Evolutionary conservation across 345 rosid genomes (phyloP).

Genomic region (Populus simonii): DNA sequence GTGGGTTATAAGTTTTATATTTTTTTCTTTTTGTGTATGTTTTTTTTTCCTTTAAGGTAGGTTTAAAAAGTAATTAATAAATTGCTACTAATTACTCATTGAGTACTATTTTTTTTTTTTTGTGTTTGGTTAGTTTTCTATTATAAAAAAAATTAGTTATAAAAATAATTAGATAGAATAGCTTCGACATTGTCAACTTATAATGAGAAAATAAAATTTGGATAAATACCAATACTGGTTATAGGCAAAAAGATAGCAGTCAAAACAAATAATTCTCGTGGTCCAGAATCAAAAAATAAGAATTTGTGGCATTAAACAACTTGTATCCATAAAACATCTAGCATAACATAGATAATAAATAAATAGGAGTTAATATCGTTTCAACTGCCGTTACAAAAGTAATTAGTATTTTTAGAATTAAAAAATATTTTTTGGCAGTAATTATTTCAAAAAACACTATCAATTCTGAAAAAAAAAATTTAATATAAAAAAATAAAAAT

Average conservation of each 20-base stretch:
- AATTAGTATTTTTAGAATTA: background rate
- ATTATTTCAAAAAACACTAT: background rate
- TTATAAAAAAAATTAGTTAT: background rate
- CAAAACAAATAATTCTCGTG: too few relatives aligned
- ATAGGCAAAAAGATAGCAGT: too few relatives aligned
- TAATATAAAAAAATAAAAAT: background rate
- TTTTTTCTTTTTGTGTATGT: too few relatives aligned
- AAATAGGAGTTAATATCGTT: background rate
- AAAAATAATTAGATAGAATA: background rate
- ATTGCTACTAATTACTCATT: too few relatives aligned
- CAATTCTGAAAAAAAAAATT: background rate
- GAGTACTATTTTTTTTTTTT: too few relatives aligned
- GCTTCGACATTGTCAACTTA: background rate
- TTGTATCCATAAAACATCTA: background rate
- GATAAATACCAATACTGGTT: background rate
- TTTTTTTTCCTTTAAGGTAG: too few relatives aligned
- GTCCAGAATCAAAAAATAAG: too few relatives aligned
- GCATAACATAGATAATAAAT: background rate
- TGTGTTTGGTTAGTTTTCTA: too few relatives aligned
- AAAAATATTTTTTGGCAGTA: background rate
- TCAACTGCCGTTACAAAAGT: background rate
- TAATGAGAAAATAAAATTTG: background rate
- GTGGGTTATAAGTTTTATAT: too few relatives aligned
- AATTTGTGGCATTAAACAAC: too few relatives aligned
- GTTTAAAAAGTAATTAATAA: too few relatives aligned